phyloP scores from a whole-genome alignment of 352 stramenopile genomes.

The Phytopythium aichiense region DNA sequence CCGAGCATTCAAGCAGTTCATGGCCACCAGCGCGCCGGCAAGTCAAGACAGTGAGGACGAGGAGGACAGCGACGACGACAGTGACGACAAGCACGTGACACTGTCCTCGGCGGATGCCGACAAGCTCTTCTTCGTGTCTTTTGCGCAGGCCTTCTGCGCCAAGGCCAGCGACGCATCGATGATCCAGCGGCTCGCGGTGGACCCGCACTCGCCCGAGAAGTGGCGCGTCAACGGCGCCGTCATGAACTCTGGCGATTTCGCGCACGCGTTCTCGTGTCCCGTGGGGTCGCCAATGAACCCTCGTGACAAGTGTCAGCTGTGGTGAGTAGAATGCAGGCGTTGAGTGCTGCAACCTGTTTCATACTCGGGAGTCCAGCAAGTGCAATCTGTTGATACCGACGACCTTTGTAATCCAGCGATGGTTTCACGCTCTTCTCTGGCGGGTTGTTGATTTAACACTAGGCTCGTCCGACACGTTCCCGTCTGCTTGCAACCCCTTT shows the following conservation, averaged over 20 bases:
- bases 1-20: constrained; percentile 43
- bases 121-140: constrained; percentile 79
- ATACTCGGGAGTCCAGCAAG: not conserved
- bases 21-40: constrained; percentile 15
- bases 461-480: too few relatives aligned
- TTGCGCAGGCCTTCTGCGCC: constrained; percentile 67
- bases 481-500: too few relatives aligned
- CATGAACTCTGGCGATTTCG: constrained; percentile 78
- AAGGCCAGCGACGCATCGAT: constrained; percentile 58
- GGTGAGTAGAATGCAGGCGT: constrained; percentile 24
- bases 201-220: constrained; percentile 58
- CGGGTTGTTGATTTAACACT: not conserved
- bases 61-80: constrained; percentile 15
- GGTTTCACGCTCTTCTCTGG: not conserved
- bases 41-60: constrained; percentile 12
- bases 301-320: constrained; percentile 64
- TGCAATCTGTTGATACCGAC: not conserved
- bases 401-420: not conserved
- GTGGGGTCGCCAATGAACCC: constrained; percentile 63
- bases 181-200: constrained; percentile 42
- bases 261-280: constrained; percentile 49
- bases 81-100: constrained; percentile 10
- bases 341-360: not conserved
- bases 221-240: constrained; percentile 78
- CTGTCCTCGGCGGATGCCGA: constrained; percentile 18